phyloP scores from a whole-genome alignment of 139 green algal species.

The Micractinium conductrix region DNA sequence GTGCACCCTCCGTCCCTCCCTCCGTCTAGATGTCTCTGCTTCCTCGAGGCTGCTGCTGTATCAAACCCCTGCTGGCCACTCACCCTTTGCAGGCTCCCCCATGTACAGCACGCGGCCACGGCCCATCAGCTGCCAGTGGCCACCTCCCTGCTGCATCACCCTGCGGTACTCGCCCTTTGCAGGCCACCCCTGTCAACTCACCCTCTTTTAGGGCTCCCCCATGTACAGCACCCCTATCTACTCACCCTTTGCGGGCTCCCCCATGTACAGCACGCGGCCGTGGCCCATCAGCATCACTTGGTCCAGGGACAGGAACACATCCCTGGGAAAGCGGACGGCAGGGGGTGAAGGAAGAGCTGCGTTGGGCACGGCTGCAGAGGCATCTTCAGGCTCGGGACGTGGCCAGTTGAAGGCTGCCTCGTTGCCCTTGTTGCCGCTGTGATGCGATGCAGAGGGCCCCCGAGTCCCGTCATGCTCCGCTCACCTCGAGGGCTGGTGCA shows the following conservation, averaged over 20 bases:
- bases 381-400: too few species aligned
- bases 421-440: too few species aligned
- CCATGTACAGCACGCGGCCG: constrained; percentile 68
- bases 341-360: background rate
- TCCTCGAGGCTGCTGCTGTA: too few species aligned
- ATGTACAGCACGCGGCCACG: constrained; percentile 67
- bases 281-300: constrained; percentile 71
- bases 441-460: too few species aligned
- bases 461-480: too few species aligned
- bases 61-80: too few species aligned
- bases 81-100: constrained; percentile 40
- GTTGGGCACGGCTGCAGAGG: background rate
- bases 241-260: constrained; percentile 37
- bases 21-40: too few species aligned
- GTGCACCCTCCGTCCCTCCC: too few species aligned
- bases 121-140: constrained; percentile 64
- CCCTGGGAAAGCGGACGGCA: background rate
- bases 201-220: constrained; percentile 44
- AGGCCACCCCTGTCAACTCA: too few species aligned
- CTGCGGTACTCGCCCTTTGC: too few species aligned
- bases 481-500: constrained; percentile 79
- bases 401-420: too few species aligned
- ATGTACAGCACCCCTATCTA: constrained; percentile 62
- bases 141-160: background rate
- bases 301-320: constrained; percentile 73